A percentile compares a stretch with the other conserved stretches of the same genome.
phyloP scores from a whole-genome alignment of 1,139 yeast genomes.

The Arxiozyma telluris region DNA sequence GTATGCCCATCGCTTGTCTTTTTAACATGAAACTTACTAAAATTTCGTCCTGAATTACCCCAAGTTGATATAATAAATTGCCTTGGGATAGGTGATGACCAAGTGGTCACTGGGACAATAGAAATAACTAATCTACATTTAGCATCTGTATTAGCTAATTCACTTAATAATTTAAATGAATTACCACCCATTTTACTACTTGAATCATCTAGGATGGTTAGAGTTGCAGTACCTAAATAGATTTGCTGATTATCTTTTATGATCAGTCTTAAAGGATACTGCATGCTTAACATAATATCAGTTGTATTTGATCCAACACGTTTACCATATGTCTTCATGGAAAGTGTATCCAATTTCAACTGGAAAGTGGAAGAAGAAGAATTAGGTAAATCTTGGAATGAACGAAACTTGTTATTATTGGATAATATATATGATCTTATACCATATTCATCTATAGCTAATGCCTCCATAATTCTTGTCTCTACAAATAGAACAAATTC shows the following conservation, averaged over 20 bases:
- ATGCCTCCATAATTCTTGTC: slow-evolving; percentile 7
- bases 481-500: slow-evolving; percentile 3
- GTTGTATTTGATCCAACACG: not conserved
- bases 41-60: slow-evolving; percentile 14
- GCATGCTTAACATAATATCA: slow-evolving; percentile 6
- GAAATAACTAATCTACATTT: slow-evolving; percentile 13
- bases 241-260: not conserved
- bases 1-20: slow-evolving; percentile 14
- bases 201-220: slow-evolving; percentile 8
- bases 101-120: slow-evolving; percentile 1
- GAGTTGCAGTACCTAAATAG: slow-evolving; percentile 4
- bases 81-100: slow-evolving; percentile 9
- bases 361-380: not conserved
- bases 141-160: slow-evolving; percentile 8
- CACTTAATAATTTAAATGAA: slow-evolving; percentile 4
- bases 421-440: slow-evolving; percentile 2
- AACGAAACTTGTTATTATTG: not conserved
- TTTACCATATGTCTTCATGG: slow-evolving; percentile 2
- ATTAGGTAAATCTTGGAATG: not conserved
- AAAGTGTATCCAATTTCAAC: slow-evolving; percentile 2
- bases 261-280: slow-evolving; percentile 6
- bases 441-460: slow-evolving; percentile 5
- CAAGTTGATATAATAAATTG: slow-evolving; percentile 15
- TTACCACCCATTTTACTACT: not conserved
- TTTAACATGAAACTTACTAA: slow-evolving; percentile 10